Conservation (phyloP, 2,329 filamentous ascomycete species). For the Nemania sp. region DNA sequence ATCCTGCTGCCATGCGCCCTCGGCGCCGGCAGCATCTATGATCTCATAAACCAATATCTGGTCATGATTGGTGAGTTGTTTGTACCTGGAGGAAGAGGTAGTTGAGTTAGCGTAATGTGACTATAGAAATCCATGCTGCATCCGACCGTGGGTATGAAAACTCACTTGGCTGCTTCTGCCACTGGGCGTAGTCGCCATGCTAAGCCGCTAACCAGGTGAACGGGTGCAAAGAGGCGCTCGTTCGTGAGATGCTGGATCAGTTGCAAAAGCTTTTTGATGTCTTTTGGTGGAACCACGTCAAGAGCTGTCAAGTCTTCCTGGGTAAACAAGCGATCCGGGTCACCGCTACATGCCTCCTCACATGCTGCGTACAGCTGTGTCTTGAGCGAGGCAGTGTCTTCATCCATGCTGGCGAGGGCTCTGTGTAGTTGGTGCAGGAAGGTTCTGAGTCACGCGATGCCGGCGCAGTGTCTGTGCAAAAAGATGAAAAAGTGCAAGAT, state of each 20-base stretch:
- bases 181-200: constrained; percentile 62
- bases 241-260: constrained; percentile 62
- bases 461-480: constrained; percentile 17
- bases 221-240: constrained; percentile 61
- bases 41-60: constrained; percentile 82
- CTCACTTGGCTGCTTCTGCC: constrained; percentile 65
- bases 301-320: constrained; percentile 62
- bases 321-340: constrained; percentile 54
- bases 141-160: constrained; percentile 9
- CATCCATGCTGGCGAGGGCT: constrained; percentile 33
- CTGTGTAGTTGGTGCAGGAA: constrained; percentile 1
- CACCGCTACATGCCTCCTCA: constrained; percentile 48
- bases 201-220: constrained; percentile 48
- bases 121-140: not conserved
- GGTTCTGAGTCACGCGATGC: constrained; percentile 17
- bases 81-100: constrained; percentile 51
- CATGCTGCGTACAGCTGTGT: constrained; percentile 60
- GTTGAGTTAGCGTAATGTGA: constrained; percentile 1
- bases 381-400: constrained; percentile 49
- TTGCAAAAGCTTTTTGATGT: constrained; percentile 56
- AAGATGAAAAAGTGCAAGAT: constrained; percentile 27
- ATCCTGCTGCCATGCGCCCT: constrained; percentile 89
- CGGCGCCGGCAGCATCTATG: constrained; percentile 81
- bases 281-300: constrained; percentile 59
- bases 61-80: constrained; percentile 68